phyloP scores from a whole-genome alignment of 495 filamentous ascomycete genomes.

The Xanthoparmelia taractica region DNA sequence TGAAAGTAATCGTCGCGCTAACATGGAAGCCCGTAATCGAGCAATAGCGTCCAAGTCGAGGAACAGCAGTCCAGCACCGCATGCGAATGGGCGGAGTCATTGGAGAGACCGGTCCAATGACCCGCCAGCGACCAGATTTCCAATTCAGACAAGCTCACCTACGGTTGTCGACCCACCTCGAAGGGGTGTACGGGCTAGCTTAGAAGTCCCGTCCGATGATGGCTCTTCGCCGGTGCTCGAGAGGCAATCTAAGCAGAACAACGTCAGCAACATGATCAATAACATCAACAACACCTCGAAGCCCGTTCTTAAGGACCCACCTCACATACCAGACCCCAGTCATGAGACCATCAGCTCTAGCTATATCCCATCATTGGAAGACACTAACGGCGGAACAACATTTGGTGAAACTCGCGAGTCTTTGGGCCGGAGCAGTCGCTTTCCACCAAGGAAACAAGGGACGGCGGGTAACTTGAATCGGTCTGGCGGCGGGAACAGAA shows the following conservation, averaged over 20 bases:
- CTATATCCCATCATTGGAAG: slow-evolving; percentile 30
- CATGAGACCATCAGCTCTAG: slow-evolving; percentile 31
- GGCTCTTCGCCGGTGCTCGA: slow-evolving; percentile 24
- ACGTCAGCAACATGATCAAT: slow-evolving; percentile 28
- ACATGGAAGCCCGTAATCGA: slow-evolving; percentile 85
- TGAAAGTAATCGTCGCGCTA: slow-evolving; percentile 86
- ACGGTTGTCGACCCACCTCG: slow-evolving; percentile 45
- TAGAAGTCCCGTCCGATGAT: slow-evolving; percentile 53
- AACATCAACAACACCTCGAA: slow-evolving; percentile 34
- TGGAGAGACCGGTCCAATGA: slow-evolving; percentile 78
- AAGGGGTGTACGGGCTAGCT: slow-evolving; percentile 40
- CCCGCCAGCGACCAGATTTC: slow-evolving; percentile 69
- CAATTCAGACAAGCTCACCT: slow-evolving; percentile 62
- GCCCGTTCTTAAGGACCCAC: slow-evolving; percentile 15
- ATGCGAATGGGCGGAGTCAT: slow-evolving; percentile 36
- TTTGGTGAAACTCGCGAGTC: slow-evolving; percentile 42
- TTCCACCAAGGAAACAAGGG: slow-evolving; percentile 37
- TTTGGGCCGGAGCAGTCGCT: slow-evolving; percentile 40
- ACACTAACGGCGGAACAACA: slow-evolving; percentile 27
- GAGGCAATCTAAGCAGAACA: slow-evolving; percentile 31
- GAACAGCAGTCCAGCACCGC: slow-evolving; percentile 65
- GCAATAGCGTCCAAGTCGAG: slow-evolving; percentile 71
- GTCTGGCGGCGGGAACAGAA: slow-evolving; percentile 33
- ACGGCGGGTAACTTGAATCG: slow-evolving; percentile 34
- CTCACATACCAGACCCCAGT: slow-evolving; percentile 23